Base-by-base conservation (phyloP, 495 filamentous ascomycete genomes). In the Neurospora intermedia region DNA sequence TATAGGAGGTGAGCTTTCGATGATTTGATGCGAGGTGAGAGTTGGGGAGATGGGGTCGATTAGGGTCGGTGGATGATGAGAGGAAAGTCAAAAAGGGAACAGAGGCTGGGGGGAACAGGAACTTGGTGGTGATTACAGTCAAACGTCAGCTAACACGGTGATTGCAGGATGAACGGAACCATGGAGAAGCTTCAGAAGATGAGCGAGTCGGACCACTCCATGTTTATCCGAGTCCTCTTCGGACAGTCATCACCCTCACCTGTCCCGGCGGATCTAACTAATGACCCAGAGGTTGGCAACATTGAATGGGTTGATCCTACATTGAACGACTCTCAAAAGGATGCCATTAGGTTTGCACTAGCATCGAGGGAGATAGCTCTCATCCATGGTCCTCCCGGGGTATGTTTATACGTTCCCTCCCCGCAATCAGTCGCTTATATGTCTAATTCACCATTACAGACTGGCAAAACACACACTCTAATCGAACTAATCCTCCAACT, bases 401-500 rank as follows among this genome's bases (percentile, higher is more conserved):
- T 87, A 80, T 78, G 85, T 81, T 39, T 18, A 42, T 20, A 7
- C 20, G 1, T 18, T 1, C 54, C 46, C 69, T 10, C 41, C 39
- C 39, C 39, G 6, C 46, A 71, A 62, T 9, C 46, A 54, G 18
- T 10, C 40, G 41, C 45, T 16, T 54, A 18, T 43, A 0, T 70
- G 2, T 11, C 8, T 43, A 70, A 6, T n/a, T 43, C 40, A 27
- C 6, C 13, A 54, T 16, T 16, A 35, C 62, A 89, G 83, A 99
- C 96, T 0, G 96, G 96, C 35, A 99, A 99, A 77, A 99, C 96
- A 0, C 95, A 98, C 80, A 99, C 96, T 0, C 83, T 99, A 35
- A 96, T 99, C 70, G 96, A 99, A 78, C 84, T 98, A 23, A 96
- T 98, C 72, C 85, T 95, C 40, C 96, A 99, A 76, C 82, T 98